Percentiles rank a stretch among this genome's conserved stretches.
These are phyloP conservation scores for Dillenia turbinata DNA, from an alignment of 164 flowering plant species.

Conservation along the genomic window DNA sequence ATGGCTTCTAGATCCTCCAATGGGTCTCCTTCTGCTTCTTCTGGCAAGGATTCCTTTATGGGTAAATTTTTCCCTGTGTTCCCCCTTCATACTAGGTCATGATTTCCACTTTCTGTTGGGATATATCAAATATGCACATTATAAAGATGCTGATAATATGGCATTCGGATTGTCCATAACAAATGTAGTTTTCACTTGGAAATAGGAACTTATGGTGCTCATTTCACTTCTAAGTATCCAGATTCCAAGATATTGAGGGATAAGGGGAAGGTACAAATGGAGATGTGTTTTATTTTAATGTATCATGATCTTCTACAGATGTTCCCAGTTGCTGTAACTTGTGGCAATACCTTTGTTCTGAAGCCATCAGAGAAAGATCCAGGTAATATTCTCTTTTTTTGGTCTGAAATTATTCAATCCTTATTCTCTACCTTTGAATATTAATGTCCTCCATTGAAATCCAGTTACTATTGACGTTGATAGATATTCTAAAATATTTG, in stretches of 20 bases:
- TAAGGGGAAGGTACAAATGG: no score
- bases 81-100: slow-evolving; percentile 11
- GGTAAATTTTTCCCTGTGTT: slow-evolving; percentile 35
- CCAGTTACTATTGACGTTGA: no score
- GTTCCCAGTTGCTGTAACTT: slow-evolving; percentile 91
- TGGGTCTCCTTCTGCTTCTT: not conserved
- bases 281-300: not conserved
- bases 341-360: slow-evolving; percentile 88
- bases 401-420: no score
- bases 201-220: not conserved
- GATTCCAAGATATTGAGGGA: no score
- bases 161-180: no score
- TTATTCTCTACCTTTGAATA: no score
- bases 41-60: slow-evolving; percentile 99
- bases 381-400: slow-evolving; percentile 34
- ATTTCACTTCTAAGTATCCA: not conserved
- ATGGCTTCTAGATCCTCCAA: no score
- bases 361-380: slow-evolving; percentile 99
- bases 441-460: not conserved
- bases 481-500: no score
- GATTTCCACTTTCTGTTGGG: not conserved
- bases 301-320: slow-evolving; percentile 48
- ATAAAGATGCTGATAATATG: no score
- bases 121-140: no score
- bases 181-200: no score